phyloP scores from a whole-genome alignment of 2,329 filamentous ascomycete species.

The Emergomyces pasteurianus region DNA sequence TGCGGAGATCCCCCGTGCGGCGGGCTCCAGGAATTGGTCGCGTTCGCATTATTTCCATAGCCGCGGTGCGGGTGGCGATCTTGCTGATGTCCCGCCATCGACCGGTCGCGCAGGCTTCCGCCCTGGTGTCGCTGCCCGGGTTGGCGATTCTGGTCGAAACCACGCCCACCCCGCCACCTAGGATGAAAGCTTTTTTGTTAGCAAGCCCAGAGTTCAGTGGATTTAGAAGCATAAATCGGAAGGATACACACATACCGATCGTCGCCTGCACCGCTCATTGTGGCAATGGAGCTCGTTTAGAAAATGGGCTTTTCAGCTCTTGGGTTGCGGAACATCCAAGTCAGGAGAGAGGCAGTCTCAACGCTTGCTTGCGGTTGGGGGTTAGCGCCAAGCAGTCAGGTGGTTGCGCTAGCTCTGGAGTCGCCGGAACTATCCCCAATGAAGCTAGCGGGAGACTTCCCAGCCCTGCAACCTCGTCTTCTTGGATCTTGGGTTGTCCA shows the following conservation, averaged over 20 bases:
- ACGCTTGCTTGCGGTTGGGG: background rate
- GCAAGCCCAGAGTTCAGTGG: background rate
- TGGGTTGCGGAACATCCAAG: background rate
- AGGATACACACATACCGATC: constrained; percentile 21
- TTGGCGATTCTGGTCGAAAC: constrained; percentile 25
- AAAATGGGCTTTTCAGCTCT: constrained; percentile 1
- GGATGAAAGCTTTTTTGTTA: constrained; percentile 2
- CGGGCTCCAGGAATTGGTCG: constrained; percentile 18
- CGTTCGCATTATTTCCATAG: constrained; percentile 17
- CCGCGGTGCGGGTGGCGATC: constrained; percentile 22
- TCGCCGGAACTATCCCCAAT: background rate
- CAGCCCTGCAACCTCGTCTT: background rate
- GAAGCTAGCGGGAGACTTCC: background rate
- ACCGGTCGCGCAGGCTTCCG: constrained; percentile 15
- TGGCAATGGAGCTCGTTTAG: constrained; percentile 11
- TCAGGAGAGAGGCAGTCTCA: background rate
- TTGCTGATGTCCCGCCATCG: constrained; percentile 17
- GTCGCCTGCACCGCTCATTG: constrained; percentile 27
- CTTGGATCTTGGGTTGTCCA: background rate
- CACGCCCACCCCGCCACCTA: constrained; percentile 31
- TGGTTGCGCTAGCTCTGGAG: background rate
- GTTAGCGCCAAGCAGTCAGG: background rate
- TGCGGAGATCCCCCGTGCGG: constrained; percentile 13
- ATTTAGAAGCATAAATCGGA: background rate
- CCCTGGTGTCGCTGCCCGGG: constrained; percentile 25